Conservation (phyloP, 2,329 filamentous ascomycete genomes). For the Sporothrix curviconia region DNA sequence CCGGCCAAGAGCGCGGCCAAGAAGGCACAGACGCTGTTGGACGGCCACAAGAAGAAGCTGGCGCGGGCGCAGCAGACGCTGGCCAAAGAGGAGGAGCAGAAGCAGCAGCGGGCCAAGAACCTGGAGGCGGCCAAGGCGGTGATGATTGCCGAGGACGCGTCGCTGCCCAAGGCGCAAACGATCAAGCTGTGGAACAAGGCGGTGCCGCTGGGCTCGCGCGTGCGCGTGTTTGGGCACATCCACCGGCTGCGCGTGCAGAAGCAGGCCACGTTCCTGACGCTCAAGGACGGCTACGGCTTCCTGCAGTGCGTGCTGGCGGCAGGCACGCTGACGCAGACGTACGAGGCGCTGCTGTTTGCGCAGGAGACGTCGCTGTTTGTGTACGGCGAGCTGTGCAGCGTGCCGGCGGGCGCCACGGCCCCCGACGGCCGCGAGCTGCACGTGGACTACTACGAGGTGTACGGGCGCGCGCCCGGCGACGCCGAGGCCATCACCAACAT, state of each 20-base stretch:
- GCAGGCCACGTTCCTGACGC: slow-evolving; percentile 77
- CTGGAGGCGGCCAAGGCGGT: slow-evolving; percentile 81
- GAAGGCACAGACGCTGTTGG: slow-evolving; percentile 70
- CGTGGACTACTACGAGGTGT: slow-evolving; percentile 70
- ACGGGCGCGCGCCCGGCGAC: slow-evolving; percentile 72
- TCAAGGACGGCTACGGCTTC: slow-evolving; percentile 76
- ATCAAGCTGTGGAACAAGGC: slow-evolving; percentile 55
- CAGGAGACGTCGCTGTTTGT: slow-evolving; percentile 83
- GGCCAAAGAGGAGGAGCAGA: slow-evolving; percentile 65
- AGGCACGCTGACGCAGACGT: slow-evolving; percentile 81
- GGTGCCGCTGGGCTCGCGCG: slow-evolving; percentile 57
- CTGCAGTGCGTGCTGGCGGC: slow-evolving; percentile 75
- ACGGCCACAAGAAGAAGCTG: slow-evolving; percentile 76
- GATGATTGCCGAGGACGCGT: slow-evolving; percentile 62
- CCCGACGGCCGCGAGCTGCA: slow-evolving; percentile 82
- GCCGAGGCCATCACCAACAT: slow-evolving; percentile 88
- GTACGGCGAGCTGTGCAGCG: slow-evolving; percentile 73
- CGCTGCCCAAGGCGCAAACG: slow-evolving; percentile 64
- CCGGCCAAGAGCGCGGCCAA: slow-evolving; percentile 79
- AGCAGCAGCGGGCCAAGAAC: slow-evolving; percentile 59
- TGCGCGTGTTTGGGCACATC: slow-evolving; percentile 75
- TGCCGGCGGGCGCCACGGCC: slow-evolving; percentile 70
- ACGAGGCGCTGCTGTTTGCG: slow-evolving; percentile 79
- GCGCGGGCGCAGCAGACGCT: slow-evolving; percentile 68
- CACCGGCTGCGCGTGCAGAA: slow-evolving; percentile 78